A percentile compares a stretch with the other conserved stretches of the same genome.
phyloP scores from a whole-genome alignment of 1,284 basidiomycete species.

The Coniophora puteana region DNA sequence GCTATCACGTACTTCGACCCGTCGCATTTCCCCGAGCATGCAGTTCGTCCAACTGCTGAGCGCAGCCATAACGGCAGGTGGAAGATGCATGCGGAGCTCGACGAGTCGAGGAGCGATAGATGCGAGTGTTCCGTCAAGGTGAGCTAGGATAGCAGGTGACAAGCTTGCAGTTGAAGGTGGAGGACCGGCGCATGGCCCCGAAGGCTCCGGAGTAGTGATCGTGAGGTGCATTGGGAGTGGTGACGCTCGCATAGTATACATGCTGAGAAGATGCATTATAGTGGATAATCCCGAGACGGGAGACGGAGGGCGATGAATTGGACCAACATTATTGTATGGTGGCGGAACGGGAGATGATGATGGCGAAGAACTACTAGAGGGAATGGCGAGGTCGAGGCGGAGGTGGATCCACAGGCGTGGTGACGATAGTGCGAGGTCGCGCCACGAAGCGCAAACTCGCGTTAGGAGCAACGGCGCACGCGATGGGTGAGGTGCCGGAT shows the following conservation, averaged over 20 bases:
- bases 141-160: too few species aligned
- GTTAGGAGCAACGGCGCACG: slow-evolving; percentile 20
- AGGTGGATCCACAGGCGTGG: slow-evolving; percentile 22
- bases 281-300: slow-evolving; percentile 23
- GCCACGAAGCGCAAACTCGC: slow-evolving; percentile 27
- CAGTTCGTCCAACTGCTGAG: too few species aligned
- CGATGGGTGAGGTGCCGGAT: slow-evolving; percentile 12
- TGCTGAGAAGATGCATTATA: slow-evolving; percentile 24
- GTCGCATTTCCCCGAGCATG: slow-evolving; percentile 19
- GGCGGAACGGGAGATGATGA: too few species aligned
- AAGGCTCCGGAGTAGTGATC: slow-evolving; percentile 20
- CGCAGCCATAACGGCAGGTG: too few species aligned
- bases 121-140: too few species aligned
- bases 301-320: slow-evolving; percentile 13
- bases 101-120: too few species aligned
- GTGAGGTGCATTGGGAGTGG: slow-evolving; percentile 25
- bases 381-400: slow-evolving; percentile 22
- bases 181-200: too few species aligned
- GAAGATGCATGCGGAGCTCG: too few species aligned
- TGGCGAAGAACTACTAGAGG: too few species aligned
- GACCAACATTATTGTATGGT: too few species aligned
- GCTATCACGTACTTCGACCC: slow-evolving; percentile 25
- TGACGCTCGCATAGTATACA: slow-evolving; percentile 24
- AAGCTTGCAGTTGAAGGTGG: too few species aligned
- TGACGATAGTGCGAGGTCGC: slow-evolving; percentile 24